Conservation (phyloP, 371 early-diverging fungal genomes). For the Mucor sp. region DNA sequence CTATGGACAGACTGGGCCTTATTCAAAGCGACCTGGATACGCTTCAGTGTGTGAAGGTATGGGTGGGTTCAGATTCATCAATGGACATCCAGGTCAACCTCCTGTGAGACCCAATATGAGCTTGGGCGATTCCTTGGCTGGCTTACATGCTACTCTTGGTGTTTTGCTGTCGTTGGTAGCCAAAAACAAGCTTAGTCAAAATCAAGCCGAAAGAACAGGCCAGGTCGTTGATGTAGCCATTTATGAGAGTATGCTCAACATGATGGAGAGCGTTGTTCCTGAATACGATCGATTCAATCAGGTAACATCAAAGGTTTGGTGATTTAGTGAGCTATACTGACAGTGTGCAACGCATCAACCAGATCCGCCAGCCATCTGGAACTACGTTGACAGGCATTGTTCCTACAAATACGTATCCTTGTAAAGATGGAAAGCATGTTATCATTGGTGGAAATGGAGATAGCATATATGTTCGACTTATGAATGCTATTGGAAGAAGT, state of each 20-base stretch:
- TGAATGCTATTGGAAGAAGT: conserved; percentile 48
- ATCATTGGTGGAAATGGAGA: conserved; percentile 65
- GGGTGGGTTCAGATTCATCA: conserved; percentile 58
- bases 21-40: conserved; percentile 54
- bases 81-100: conserved; percentile 49
- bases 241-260: conserved; percentile 56
- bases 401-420: conserved; percentile 60
- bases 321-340: neutral
- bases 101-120: conserved; percentile 61
- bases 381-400: conserved; percentile 62
- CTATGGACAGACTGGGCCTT: conserved; percentile 60
- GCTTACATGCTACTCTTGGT: conserved; percentile 58
- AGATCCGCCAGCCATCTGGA: conserved; percentile 57
- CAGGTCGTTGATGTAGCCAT: conserved; percentile 64
- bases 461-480: conserved; percentile 59
- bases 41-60: conserved; percentile 64
- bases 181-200: conserved; percentile 32
- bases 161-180: conserved; percentile 44
- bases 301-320: conserved; percentile 17
- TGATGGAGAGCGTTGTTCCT: conserved; percentile 61
- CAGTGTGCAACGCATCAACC: neutral
- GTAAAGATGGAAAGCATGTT: conserved; percentile 52
- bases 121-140: conserved; percentile 60
- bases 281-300: conserved; percentile 55
- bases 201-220: conserved; percentile 28